These are phyloP conservation scores for Ophiorrhiza pumila DNA, from an alignment of 257 asterid genomes.

Conservation along the genomic window DNA sequence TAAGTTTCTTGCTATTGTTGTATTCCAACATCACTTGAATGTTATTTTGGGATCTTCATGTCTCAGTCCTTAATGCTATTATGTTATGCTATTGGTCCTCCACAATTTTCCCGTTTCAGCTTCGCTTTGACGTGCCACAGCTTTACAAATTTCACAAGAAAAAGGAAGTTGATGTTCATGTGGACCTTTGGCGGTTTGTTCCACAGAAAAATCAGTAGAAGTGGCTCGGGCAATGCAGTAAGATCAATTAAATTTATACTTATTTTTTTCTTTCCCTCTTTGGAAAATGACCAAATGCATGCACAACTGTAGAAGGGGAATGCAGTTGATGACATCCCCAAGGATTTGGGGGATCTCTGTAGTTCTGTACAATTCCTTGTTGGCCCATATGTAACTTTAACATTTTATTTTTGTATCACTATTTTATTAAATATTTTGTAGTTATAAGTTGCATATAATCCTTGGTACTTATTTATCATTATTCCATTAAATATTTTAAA, in stretches of 20 bases:
- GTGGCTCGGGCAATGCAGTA: not conserved
- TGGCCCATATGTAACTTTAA: not conserved
- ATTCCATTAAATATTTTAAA: too few relatives aligned
- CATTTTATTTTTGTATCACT: not conserved
- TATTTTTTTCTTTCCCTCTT: not conserved
- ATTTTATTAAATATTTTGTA: too few relatives aligned
- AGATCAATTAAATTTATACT: not conserved
- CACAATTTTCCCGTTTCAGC: constrained; percentile 40
- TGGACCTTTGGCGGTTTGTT: constrained; percentile 96
- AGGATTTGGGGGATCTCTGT: not conserved
- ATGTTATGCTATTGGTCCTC: not conserved
- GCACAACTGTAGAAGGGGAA: not conserved
- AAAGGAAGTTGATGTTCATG: constrained; percentile 90
- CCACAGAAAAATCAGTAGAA: constrained; percentile 34
- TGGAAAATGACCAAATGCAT: not conserved
- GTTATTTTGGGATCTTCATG: not conserved
- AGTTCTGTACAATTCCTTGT: not conserved
- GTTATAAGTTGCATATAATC: too few relatives aligned
- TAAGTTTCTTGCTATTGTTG: not conserved
- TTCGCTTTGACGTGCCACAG: constrained; percentile 81
- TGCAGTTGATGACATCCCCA: not conserved
- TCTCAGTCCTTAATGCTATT: not conserved
- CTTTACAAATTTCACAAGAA: constrained; percentile 97
- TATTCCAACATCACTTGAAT: not conserved
- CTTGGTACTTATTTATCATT: too few relatives aligned